Evolutionary conservation across 2,329 filamentous ascomycete genomes (phyloP), one percentile per base, ranked within the genome.

Genomic region (Diaporthe humulicola): DNA sequence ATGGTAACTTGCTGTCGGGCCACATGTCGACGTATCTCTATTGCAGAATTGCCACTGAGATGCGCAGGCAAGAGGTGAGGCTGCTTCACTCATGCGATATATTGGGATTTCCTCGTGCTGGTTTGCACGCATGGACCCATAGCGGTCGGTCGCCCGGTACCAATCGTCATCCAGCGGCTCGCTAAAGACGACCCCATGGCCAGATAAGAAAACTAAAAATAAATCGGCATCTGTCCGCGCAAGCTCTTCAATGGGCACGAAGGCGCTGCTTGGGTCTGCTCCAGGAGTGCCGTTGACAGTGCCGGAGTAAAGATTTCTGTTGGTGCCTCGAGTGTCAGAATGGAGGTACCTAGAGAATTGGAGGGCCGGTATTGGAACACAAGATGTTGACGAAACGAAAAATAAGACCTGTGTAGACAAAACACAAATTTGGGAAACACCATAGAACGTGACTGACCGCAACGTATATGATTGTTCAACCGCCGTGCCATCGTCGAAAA

Each of bases 1-100:
- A 22, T 33, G 9, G 10, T 48, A 64, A 3, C 60, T 64, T 5
- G 60, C n/a, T 14, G 8, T 33, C 7, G 40, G 60, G n/a, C 60
- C 40, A 15, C 60, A 64, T 48, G 25, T 8, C 2, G 60, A 48
- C 14, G 58, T 61, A 22, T 22, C 45, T 1, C 4, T 12, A 7
- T 22, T 61, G 25, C 60, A 64, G 22, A 64, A 64, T 14, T 64
- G 40, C 60, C 60, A 64, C 17, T 64, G 60, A 33, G 60, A 30
- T 10, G 60, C 38, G 40, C 60, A 64, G 15, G 7, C 60, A 2
- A 64, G 60, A 1, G 60, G 40, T 2, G 60, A 64, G 2, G 60
- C 60, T 2, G 60, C 38, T n/a, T 64, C 60, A 4, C 17, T 48
- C 4, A 25, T 6, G 38, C 60, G 38, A 14, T 64, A 60, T 17